Base-by-base conservation (phyloP, 306 rosid genomes). In the Comarum palustre region DNA sequence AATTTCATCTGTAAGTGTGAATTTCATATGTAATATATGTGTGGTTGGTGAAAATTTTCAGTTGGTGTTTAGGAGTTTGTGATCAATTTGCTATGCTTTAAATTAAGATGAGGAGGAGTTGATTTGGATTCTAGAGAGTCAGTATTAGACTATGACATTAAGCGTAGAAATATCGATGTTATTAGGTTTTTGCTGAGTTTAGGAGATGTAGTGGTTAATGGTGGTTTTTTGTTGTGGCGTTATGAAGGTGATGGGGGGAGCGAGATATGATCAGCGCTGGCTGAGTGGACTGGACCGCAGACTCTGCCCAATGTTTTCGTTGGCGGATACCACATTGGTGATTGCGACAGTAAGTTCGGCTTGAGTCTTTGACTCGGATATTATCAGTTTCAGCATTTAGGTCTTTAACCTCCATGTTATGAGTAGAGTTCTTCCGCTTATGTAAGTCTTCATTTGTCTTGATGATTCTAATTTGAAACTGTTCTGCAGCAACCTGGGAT, bases 211-310 rank as follows among this genome's bases (percentile, higher is more conserved):
- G 32, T 55, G 16, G 1, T 27, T 14, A 14, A 29, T 59, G 65
- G 19, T 58, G 61, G 36, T 25, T 25, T 58, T 54, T 58, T 58
- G 14, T 24, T 24, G 59, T 52, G 59, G 59, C 7, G 14, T 59
- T 59, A 22, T 20, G 39, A 59, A 59, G 65, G 65, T 59, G 65
- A 59, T 59, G 65, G 65, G 31, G 65, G 65, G 31, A 59, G 39
- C 6, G 65, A 59, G 39, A 59, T 59, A 14, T n/a, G 29, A 27
- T 27, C 41, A 0, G 65, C 65, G 6, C 38, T 29, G 14, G 65
- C 65, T 29, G 65, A 59, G 65, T 29, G 6, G 65, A 59, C 65
- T 14, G 65, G 65, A 59, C 65, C 14, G 20, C 65, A 59, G 39
- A 29, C 65, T 5, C 41, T 59, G 65, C 65, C 65, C 39, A 59